Evolutionary conservation across 139 green algal species (phyloP).

Genomic region (Micractinium conductrix): DNA sequence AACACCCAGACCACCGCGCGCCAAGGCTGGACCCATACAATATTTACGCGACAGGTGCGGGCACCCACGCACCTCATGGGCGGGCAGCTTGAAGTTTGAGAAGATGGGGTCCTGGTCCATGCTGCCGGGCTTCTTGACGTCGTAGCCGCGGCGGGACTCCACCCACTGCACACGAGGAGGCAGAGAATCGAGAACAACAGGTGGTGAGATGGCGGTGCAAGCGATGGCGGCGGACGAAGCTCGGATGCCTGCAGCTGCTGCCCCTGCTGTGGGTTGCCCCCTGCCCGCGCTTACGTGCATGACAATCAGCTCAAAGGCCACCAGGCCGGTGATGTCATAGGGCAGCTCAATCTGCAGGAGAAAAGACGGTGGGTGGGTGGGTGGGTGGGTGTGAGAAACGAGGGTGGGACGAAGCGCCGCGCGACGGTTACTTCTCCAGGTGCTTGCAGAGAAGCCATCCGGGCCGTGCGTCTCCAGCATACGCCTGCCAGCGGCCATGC

Average conservation of each 20-base stretch:
- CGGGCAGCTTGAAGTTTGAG: slow-evolving; percentile 71
- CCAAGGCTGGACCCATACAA: too few relatives aligned
- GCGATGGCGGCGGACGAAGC: not conserved
- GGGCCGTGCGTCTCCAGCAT: too few relatives aligned
- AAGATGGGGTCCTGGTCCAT: slow-evolving; percentile 87
- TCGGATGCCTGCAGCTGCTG: too few relatives aligned
- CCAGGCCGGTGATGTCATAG: slow-evolving; percentile 78
- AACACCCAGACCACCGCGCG: too few relatives aligned
- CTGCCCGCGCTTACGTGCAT: slow-evolving; percentile 78
- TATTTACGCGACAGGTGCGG: too few relatives aligned
- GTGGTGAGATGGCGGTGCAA: not conserved
- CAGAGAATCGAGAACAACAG: not conserved
- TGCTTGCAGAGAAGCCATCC: too few relatives aligned
- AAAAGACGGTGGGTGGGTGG: too few relatives aligned
- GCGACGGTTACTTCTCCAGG: too few relatives aligned
- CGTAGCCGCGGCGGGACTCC: slow-evolving; percentile 78
- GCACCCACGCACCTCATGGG: slow-evolving; percentile 79
- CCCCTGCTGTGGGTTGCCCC: slow-evolving; percentile 18
- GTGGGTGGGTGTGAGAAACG: too few relatives aligned
- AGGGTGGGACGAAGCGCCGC: too few relatives aligned
- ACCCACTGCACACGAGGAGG: slow-evolving; percentile 41
- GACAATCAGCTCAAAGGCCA: slow-evolving; percentile 85
- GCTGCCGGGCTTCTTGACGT: slow-evolving; percentile 82
- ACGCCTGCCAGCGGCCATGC: too few relatives aligned
- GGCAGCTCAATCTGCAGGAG: slow-evolving; percentile 71